Percentiles rank a stretch among this genome's conserved stretches.
phyloP scores from a whole-genome alignment of 306 rosid genomes.

The Rosa chinensis region DNA sequence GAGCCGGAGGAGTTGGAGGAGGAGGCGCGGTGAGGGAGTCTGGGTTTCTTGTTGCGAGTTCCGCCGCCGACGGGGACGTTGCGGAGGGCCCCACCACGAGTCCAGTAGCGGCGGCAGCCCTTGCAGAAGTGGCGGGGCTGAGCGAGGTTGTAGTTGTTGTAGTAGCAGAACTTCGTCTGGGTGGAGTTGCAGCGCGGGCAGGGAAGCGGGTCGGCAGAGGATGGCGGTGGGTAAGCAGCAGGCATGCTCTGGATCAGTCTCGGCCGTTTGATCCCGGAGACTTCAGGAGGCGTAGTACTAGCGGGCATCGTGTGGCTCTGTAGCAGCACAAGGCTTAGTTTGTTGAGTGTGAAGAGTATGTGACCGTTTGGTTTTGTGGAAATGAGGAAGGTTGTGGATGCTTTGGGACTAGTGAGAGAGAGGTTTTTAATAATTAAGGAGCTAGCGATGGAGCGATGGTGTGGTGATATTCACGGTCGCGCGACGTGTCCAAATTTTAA shows the following conservation, averaged over 20 bases:
- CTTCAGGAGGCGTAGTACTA: neutral
- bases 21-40: slow-evolving; percentile 32
- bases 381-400: neutral
- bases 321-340: neutral
- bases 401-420: neutral
- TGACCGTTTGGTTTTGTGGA: neutral
- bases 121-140: slow-evolving; percentile 67
- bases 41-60: slow-evolving; percentile 46
- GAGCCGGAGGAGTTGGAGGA: slow-evolving; percentile 21
- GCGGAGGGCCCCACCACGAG: slow-evolving; percentile 56
- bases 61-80: slow-evolving; percentile 59
- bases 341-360: neutral
- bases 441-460: too few species aligned
- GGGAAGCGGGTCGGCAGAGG: slow-evolving; percentile 32
- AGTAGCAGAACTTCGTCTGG: slow-evolving; percentile 58
- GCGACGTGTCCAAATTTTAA: neutral
- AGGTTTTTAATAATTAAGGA: neutral
- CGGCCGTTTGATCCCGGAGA: neutral
- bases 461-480: neutral
- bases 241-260: slow-evolving; percentile 13
- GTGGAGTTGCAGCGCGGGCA: slow-evolving; percentile 57
- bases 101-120: slow-evolving; percentile 62
- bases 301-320: neutral
- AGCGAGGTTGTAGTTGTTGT: slow-evolving; percentile 59
- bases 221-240: slow-evolving; percentile 30